These are phyloP conservation scores for Carex scoparia DNA, from an alignment of 176 grass and related monocot genomes.

Conservation along the genomic window DNA sequence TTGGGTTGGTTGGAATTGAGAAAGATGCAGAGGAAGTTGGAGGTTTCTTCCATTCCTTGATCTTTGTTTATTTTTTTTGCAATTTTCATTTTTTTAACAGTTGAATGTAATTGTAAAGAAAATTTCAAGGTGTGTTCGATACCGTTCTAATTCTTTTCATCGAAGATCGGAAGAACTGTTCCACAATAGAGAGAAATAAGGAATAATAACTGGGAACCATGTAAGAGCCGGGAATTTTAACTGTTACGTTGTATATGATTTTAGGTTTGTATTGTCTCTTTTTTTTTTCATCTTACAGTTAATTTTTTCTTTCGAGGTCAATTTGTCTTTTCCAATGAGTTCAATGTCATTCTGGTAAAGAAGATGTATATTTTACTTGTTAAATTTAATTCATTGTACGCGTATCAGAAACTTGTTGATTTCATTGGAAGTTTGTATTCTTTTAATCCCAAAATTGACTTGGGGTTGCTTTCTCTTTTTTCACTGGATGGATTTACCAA, in stretches of 20 bases:
- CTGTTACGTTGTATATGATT: neutral
- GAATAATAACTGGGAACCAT: neutral
- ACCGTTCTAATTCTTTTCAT: slow-evolving; percentile 8
- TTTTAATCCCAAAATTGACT: neutral
- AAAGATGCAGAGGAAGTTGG: slow-evolving; percentile 54
- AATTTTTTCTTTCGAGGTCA: neutral
- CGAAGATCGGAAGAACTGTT: neutral
- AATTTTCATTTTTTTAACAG: slow-evolving; percentile 4
- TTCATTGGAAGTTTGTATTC: neutral
- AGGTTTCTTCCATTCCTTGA: slow-evolving; percentile 26
- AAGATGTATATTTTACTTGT: neutral
- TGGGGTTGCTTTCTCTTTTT: neutral
- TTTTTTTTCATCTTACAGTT: neutral
- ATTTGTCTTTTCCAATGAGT: neutral
- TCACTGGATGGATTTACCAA: neutral
- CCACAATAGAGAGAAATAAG: neutral
- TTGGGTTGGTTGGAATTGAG: slow-evolving; percentile 64
- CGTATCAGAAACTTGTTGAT: neutral
- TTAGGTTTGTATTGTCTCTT: neutral
- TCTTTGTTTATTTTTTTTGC: neutral
- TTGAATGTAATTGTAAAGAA: slow-evolving; percentile 29
- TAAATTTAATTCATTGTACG: neutral
- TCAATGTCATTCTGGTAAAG: slow-evolving; percentile 2
- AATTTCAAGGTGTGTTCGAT: slow-evolving; percentile 24
- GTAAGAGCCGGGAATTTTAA: neutral